Evolutionary conservation across 331 rosid genomes (phyloP).

Genomic region (Saraca asoca): DNA sequence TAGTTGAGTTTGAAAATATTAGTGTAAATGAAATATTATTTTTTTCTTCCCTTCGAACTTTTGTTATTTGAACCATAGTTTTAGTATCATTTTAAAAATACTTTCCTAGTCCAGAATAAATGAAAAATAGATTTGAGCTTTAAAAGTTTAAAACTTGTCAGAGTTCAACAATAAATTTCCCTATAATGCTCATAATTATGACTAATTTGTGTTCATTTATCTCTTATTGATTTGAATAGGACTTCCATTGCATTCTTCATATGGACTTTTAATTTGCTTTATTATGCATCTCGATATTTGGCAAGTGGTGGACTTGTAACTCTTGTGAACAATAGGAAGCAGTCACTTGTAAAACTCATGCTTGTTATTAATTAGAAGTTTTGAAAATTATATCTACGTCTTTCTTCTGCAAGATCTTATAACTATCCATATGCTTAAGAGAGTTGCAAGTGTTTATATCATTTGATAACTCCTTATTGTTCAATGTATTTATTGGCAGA

Average conservation of each 20-base stretch:
- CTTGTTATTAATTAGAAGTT: slow-evolving; percentile 88
- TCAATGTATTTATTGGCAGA: neutral
- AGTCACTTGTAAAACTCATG: slow-evolving; percentile 82
- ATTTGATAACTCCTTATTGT: slow-evolving; percentile 6
- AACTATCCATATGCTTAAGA: slow-evolving; percentile 79
- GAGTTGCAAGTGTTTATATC: slow-evolving; percentile 60
- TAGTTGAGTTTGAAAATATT: too few species aligned
- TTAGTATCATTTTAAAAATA: too few species aligned
- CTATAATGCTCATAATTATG: neutral
- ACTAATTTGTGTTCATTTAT: neutral
- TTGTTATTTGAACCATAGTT: too few species aligned
- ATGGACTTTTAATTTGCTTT: neutral
- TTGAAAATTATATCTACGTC: slow-evolving; percentile 72
- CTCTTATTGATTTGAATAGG: neutral
- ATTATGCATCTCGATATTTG: neutral
- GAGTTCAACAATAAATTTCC: too few species aligned
- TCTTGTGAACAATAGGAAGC: slow-evolving; percentile 71
- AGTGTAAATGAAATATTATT: too few species aligned
- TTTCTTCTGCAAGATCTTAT: slow-evolving; percentile 63
- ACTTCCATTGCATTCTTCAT: neutral
- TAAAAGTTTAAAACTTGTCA: neutral
- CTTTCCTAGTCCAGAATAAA: too few species aligned
- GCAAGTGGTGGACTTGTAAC: slow-evolving; percentile 92
- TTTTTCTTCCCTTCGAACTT: too few species aligned
- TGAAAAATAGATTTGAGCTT: too few species aligned